A percentile compares a stretch with the other conserved stretches of the same genome.
Evolutionary conservation across 495 filamentous ascomycete species (phyloP).

Genomic region (Achaetomiella virescens): DNA sequence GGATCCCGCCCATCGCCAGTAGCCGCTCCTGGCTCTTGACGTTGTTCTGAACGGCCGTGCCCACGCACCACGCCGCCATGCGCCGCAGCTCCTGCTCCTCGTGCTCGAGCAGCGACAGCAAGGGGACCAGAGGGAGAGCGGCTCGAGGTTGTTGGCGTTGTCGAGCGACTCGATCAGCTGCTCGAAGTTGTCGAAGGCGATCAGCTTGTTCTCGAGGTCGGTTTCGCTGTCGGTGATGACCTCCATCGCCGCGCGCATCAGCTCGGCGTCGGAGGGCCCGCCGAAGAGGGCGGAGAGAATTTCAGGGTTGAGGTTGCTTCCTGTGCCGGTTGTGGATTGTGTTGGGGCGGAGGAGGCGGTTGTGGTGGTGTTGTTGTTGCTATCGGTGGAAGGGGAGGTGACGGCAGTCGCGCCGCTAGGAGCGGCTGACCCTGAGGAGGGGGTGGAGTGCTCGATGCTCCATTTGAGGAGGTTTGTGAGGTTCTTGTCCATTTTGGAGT

Average conservation of each 20-base stretch:
- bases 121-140: slow-evolving; percentile 73
- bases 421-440: slow-evolving; percentile 38
- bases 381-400: slow-evolving; percentile 19
- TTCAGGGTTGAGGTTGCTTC: slow-evolving; percentile 51
- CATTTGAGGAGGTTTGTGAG: slow-evolving; percentile 80
- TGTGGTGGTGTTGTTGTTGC: slow-evolving; percentile 26
- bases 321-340: slow-evolving; percentile 14
- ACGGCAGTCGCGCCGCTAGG: slow-evolving; percentile 33
- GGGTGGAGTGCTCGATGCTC: slow-evolving; percentile 69
- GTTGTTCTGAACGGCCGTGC: slow-evolving; percentile 96
- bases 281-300: slow-evolving; percentile 66
- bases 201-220: slow-evolving; percentile 68
- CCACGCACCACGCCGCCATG: slow-evolving; percentile 87
- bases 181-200: slow-evolving; percentile 95
- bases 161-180: slow-evolving; percentile 86
- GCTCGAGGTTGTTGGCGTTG: slow-evolving; percentile 87
- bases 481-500: slow-evolving; percentile 37
- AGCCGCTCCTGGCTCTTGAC: slow-evolving; percentile 71
- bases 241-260: slow-evolving; percentile 79
- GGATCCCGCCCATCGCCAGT: slow-evolving; percentile 65
- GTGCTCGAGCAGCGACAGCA: slow-evolving; percentile 60
- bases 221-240: slow-evolving; percentile 59
- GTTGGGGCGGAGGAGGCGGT: slow-evolving; percentile 32
- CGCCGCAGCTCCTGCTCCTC: slow-evolving; percentile 64
- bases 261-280: slow-evolving; percentile 77